Base-by-base conservation (phyloP, 306 rosid genomes). In the Trifolium fragiferum region DNA sequence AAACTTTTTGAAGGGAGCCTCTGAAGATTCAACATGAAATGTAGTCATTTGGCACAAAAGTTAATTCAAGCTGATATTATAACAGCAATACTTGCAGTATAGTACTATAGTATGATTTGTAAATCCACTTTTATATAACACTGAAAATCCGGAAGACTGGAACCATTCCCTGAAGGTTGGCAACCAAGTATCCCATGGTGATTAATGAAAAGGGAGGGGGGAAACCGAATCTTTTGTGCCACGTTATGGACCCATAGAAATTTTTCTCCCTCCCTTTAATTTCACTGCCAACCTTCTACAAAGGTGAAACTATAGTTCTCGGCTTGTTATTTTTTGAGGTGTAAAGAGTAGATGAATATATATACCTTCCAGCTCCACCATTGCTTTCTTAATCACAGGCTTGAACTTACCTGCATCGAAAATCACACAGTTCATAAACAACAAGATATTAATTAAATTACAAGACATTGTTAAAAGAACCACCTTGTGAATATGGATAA, bases 361-460 rank as follows among this genome's bases (percentile, higher is more conserved):
- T 79, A 87, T 86, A 95, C 99, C 99, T 74, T 95, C 98, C 65
- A 95, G 98, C 84, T 95, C 99, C 80, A 95, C 99, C 97, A 95
- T 90, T 76, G 99, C 99, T 90, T 95, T 95, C 92, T 95, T 95
- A 74, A 95, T 92, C 87, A 95, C 99, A 55, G 99, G 97, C 89
- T 95, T 95, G 83, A 89, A 92, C 78, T 95, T 92, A 68, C 99
- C 99, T 95, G 86, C 75, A 86, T 77, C 65, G 64, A 43, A 66
- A 69, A 72, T 72, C 82, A 66, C 51, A 72, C 14, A 64, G 59
- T 66, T 40, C 64, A 75, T 23, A 20, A 58, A 66, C 50, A 35
- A 38, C 66, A 65, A 76, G 70, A 41, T 64, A 75, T 43, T 37
- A 73, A 46, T 54, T 16, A 62, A 11, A 63, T 54, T 62, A 35